Evolutionary conservation across 2,329 filamentous ascomycete genomes (phyloP), one percentile per base, ranked within the genome.

Genomic region (Lecanicillium sp.): DNA sequence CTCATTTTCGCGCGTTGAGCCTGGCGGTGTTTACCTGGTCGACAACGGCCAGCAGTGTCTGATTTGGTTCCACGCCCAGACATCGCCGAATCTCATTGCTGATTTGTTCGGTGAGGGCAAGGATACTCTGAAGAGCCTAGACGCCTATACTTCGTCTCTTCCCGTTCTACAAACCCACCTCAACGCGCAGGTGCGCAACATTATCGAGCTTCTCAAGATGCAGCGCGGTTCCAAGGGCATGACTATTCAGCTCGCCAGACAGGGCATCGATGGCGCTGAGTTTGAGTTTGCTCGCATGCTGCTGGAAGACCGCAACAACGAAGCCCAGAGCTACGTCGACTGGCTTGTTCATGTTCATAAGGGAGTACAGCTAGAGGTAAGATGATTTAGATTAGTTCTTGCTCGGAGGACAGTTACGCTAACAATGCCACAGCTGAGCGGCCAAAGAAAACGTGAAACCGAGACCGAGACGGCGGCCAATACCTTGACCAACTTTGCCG

Each of bases 261-360:
- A 97, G 67, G 90, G 90, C 1, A 75, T 97, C 4, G 93, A 98
- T 61, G 93, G 93, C 1, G 88, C 90, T 3, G 93, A 98, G 66
- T 97, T 90, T 60, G 93, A 98, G 67, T 98, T 97, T 72, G 93
- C 93, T 7, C 76, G 90, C 45, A 74, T 94, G 68, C 68, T 98
- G 56, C 83, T 95, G 26, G 93, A 98, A 68, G 93, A 98, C 62
- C 80, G 93, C 55, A 97, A 97, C 66, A 95, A 95, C 57, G 93
- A 98, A 70, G 93, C 93, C 29, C 90, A 95, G 69, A 95, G 87
- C 63, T 98, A 97, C 67, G 93, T 97, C 27, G 93, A 98, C 69
- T 98, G 93, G 93, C 74, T 98, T 60, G 93, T 98, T 50, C 87
- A 95, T 67, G 78, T 97, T 53, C 93, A 98, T 68, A 85, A 91